Evolutionary conservation across 129 eudicot genomes (phyloP), one percentile per base, ranked within the genome.

Genomic region (Calendula officinalis): DNA sequence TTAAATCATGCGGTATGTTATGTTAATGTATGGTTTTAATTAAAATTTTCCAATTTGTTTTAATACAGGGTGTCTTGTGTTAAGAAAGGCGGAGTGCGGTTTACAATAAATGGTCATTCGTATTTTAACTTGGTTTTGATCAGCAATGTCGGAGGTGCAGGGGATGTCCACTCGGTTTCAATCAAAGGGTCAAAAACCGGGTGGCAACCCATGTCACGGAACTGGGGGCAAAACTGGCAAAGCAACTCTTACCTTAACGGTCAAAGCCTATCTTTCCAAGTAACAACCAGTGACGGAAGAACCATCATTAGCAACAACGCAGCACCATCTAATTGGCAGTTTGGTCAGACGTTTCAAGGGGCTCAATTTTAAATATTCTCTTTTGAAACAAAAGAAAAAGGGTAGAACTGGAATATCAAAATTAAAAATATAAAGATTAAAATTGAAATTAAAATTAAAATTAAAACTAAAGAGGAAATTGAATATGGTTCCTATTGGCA

Each of bases 181-280:
- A 78, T 89, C 72, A 89, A 83, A 62, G 96, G 96, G 11, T 78
- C 94, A 1, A 78, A 34, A 56, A 77, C 85, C 0, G 86, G 85
- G n/a, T 89, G 96, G 96, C 96, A 89, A 41, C 45, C 85, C 27
- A 58, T 89, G 94, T 89, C 96, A 27, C 64, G 96, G 2, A 88
- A 88, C 52, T 88, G 96, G 96, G 96, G 96, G 7, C 96, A 88
- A 69, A 88, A 89, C 38, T 89, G 96, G 94, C 96, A 89, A 62
- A 89, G 96, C 80, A 89, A 89, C 55, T 71, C 84, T 3, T 64
- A 89, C 62, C 77, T 89, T 30, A 83, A 85, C 12, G 94, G 90
- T 5, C 96, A 89, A 55, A 45, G 67, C 34, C 90, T 89, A 30
- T 89, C 96, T 1, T 85, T 89, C 46, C 90, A 78, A 56, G 86